Percentiles rank a stretch among this genome's conserved stretches.
These are phyloP conservation scores for Scedosporium boydii DNA, from an alignment of 2,329 filamentous ascomycete species.

Conservation along the genomic window DNA sequence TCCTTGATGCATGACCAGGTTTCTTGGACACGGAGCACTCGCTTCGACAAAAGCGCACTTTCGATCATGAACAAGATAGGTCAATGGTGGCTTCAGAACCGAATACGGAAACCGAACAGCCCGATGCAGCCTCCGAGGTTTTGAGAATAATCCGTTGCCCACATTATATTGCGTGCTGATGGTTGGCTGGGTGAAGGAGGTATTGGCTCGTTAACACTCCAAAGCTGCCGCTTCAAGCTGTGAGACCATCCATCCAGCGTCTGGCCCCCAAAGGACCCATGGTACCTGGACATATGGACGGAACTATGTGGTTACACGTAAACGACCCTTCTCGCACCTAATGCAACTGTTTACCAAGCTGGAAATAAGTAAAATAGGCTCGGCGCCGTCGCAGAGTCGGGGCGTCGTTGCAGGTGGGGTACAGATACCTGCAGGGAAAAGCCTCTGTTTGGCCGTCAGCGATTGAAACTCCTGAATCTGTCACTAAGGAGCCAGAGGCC, in stretches of 20 bases:
- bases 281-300: neutral
- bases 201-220: neutral
- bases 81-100: neutral
- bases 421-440: neutral
- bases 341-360: conserved; percentile 1
- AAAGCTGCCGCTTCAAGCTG: neutral
- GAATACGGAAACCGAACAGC: neutral
- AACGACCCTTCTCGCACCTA: neutral
- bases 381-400: neutral
- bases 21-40: neutral
- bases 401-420: neutral
- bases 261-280: neutral
- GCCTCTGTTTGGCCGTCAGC: neutral
- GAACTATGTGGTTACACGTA: neutral
- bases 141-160: too few species aligned
- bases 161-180: neutral
- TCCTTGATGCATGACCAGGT: neutral
- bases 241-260: neutral
- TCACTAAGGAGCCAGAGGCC: neutral
- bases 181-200: neutral
- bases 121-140: neutral
- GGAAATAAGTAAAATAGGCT: neutral
- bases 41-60: neutral
- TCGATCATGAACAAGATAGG: neutral
- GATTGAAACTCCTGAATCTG: neutral